Conservation (phyloP, 352 stramenopile species). For the Poterioochromonas sp. region DNA sequence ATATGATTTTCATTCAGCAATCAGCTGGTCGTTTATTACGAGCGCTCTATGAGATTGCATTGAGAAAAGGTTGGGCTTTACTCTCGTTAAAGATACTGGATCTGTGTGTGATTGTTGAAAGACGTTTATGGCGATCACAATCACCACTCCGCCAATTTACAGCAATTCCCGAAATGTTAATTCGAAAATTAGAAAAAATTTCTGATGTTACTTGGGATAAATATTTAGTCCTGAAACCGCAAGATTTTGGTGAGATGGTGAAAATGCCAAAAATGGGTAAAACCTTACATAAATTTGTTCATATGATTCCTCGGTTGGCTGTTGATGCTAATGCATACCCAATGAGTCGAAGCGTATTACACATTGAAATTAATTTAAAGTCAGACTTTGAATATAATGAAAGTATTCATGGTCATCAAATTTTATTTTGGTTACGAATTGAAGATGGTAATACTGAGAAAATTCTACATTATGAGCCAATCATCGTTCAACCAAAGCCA, state of each 20-base stretch:
- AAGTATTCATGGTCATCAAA: slow-evolving; percentile 82
- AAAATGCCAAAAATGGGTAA: slow-evolving; percentile 96
- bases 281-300: slow-evolving; percentile 91
- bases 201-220: slow-evolving; percentile 93
- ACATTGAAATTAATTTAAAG: slow-evolving; percentile 85
- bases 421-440: slow-evolving; percentile 95
- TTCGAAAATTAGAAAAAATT: slow-evolving; percentile 80
- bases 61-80: slow-evolving; percentile 85
- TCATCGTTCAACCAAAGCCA: too few relatives aligned
- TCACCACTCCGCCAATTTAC: slow-evolving; percentile 93
- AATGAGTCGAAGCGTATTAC: slow-evolving; percentile 91
- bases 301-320: slow-evolving; percentile 95
- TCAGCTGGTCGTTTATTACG: slow-evolving; percentile 94
- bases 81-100: slow-evolving; percentile 86
- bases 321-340: slow-evolving; percentile 91
- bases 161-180: slow-evolving; percentile 85
- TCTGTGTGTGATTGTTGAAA: slow-evolving; percentile 98
- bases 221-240: slow-evolving; percentile 81
- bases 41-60: slow-evolving; percentile 96
- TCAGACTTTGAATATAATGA: slow-evolving; percentile 95
- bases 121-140: slow-evolving; percentile 94
- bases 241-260: slow-evolving; percentile 92
- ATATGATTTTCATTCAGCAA: slow-evolving; percentile 99
- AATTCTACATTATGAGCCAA: slow-evolving; percentile 96
- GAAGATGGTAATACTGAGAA: slow-evolving; percentile 95